These are phyloP conservation scores for Aureobasidium namibiae DNA, from an alignment of 2,329 filamentous ascomycete species.

Conservation along the genomic window DNA sequence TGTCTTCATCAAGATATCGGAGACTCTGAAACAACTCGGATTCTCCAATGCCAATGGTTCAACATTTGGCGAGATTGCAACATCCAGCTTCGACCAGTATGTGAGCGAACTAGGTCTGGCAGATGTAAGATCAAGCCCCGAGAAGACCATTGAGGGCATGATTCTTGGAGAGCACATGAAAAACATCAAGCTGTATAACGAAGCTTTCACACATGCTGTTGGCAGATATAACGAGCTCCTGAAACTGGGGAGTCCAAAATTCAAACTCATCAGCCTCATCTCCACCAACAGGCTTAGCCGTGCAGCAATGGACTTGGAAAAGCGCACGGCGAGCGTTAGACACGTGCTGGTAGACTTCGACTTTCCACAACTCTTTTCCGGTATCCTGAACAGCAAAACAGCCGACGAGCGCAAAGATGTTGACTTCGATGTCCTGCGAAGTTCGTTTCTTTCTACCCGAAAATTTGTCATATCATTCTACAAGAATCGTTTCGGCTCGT, in stretches of 20 bases:
- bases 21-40: constrained; percentile 48
- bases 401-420: constrained; percentile 67
- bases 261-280: constrained; percentile 57
- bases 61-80: constrained; percentile 54
- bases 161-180: constrained; percentile 85
- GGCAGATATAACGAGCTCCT: constrained; percentile 74
- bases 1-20: constrained; percentile 54
- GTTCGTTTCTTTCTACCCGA: constrained; percentile 65
- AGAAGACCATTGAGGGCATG: constrained; percentile 83
- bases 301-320: constrained; percentile 69
- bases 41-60: constrained; percentile 56
- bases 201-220: constrained; percentile 84
- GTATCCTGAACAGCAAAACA: constrained; percentile 76
- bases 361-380: constrained; percentile 82
- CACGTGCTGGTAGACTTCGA: constrained; percentile 77
- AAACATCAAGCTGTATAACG: constrained; percentile 73
- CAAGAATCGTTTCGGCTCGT: constrained; percentile 58
- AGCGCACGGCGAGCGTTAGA: constrained; percentile 62
- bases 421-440: constrained; percentile 77
- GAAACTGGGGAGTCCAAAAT: constrained; percentile 60
- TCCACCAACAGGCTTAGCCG: constrained; percentile 76
- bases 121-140: constrained; percentile 72
- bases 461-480: constrained; percentile 66
- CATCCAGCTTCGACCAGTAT: constrained; percentile 62
- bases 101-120: constrained; percentile 68